Base-by-base conservation (phyloP, 2,329 filamentous ascomycete species). In the Colletotrichum tropicicola region DNA sequence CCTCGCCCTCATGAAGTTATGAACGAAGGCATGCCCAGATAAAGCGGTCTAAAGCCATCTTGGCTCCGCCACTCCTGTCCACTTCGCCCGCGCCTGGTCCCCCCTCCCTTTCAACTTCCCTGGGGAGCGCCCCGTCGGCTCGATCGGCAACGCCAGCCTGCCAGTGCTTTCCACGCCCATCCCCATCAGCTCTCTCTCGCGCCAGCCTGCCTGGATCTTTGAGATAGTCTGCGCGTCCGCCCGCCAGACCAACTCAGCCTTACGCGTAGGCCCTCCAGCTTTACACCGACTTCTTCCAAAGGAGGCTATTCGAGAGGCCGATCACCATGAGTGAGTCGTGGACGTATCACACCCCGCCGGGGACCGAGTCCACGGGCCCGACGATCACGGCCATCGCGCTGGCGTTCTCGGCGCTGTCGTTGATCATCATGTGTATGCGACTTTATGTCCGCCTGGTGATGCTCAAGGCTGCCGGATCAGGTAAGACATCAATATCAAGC, bases 311-410 rank as follows among this genome's bases (percentile, higher is more conserved):
- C 48, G 1, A 10, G 35, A 27, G 13, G 21, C 37, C 21, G 41
- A 55, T 25, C 35, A 27, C 35, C 7, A 65, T 65, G 61, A 55
- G 43, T 21, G 27, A 54, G n/a, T 35, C 61, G 32, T 80, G 78
- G 78, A 76, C 75, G 2, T 77, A 74, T 70, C 78, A 79, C 66
- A 75, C 76, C 35, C 60, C 65, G 5, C 70, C 68, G 48, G 70
- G 74, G 65, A 74, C 74, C 6, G 71, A 73, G 9, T 76, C 74
- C 15, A 70, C 73, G 28, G 77, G 74, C 2, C 72, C 72, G 5
- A 67, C 66, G 43, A 75, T 80, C 49, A 72, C 73, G 3, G 70
- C 69, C 13, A 66, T 79, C 6, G 73, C 73, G 1, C 41, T 71
- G 4, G 65, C 68, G 17, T 72, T 80, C 47, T 77, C 75, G 1